Conservation (phyloP, 2,329 filamentous ascomycete species). For the Fusarium sp. region DNA sequence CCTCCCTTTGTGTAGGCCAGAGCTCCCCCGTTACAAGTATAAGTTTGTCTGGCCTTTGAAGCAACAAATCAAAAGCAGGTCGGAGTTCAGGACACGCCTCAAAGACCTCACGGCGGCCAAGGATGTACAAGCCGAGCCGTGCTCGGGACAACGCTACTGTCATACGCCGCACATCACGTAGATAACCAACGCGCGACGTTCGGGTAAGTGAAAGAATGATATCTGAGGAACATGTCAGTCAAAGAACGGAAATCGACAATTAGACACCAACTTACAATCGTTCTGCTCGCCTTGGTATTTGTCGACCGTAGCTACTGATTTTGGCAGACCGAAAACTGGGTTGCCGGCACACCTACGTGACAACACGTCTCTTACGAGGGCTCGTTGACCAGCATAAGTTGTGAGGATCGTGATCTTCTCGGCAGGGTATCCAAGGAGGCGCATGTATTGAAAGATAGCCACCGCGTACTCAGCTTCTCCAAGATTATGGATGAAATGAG, state of each 20-base stretch:
- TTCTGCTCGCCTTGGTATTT: constrained; percentile 99
- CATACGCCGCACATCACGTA: constrained; percentile 91
- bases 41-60: constrained; percentile 83
- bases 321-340: constrained; percentile 87
- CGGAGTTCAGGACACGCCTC: constrained; percentile 89
- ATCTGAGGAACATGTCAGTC: constrained; percentile 64
- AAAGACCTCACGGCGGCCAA: constrained; percentile 89
- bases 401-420: constrained; percentile 87
- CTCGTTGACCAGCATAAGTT: constrained; percentile 92
- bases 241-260: background rate
- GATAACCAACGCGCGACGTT: constrained; percentile 88
- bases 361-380: constrained; percentile 89
- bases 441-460: constrained; percentile 97
- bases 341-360: constrained; percentile 85
- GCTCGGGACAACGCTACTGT: constrained; percentile 96
- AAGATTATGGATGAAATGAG: constrained; percentile 96
- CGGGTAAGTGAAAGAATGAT: constrained; percentile 93
- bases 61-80: constrained; percentile 83
- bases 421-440: constrained; percentile 90
- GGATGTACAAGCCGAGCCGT: constrained; percentile 88
- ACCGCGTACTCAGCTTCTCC: constrained; percentile 98
- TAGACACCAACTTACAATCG: constrained; percentile 76
- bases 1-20: constrained; percentile 74
- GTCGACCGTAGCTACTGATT: constrained; percentile 93
- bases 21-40: constrained; percentile 86